Percentiles rank a stretch among this genome's conserved stretches.
These are phyloP conservation scores for Takashimella tepidaria DNA, from an alignment of 1,284 basidiomycete species.

Conservation along the genomic window DNA sequence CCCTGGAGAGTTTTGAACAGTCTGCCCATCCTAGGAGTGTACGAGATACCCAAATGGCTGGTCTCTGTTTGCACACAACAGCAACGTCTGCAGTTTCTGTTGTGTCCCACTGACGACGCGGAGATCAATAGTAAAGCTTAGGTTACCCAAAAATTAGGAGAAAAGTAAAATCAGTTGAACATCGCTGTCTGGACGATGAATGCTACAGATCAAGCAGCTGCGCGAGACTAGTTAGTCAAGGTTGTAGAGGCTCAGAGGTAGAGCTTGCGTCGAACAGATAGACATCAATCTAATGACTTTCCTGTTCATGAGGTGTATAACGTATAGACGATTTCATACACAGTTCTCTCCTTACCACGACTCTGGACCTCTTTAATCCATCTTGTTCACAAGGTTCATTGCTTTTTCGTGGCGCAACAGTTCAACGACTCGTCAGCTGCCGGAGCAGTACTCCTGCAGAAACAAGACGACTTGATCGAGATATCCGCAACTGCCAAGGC, in stretches of 20 bases:
- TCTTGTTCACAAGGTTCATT: no score
- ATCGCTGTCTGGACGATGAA: background rate
- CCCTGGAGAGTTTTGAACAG: no score
- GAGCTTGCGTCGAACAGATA: no score
- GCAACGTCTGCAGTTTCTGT: no score
- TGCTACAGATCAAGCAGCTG: conserved; percentile 12
- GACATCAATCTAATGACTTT: no score
- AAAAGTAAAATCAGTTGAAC: background rate
- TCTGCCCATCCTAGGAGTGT: no score
- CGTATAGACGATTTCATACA: no score
- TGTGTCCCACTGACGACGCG: background rate
- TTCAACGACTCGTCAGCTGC: background rate
- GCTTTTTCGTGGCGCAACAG: background rate
- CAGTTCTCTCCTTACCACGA: no score
- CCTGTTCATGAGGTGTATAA: no score
- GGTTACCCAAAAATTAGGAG: background rate
- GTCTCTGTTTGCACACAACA: no score
- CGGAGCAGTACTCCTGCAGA: conserved; percentile 19
- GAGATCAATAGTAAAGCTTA: background rate
- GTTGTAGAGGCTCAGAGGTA: background rate
- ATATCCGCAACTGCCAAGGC: conserved; percentile 38
- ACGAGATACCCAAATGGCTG: no score
- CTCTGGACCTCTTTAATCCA: no score
- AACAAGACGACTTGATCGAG: conserved; percentile 31
- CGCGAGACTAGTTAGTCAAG: background rate